A percentile compares a stretch with the other conserved stretches of the same genome.
Conservation (phyloP, 768 basidiomycete genomes). For the Amanita fuliginea region DNA sequence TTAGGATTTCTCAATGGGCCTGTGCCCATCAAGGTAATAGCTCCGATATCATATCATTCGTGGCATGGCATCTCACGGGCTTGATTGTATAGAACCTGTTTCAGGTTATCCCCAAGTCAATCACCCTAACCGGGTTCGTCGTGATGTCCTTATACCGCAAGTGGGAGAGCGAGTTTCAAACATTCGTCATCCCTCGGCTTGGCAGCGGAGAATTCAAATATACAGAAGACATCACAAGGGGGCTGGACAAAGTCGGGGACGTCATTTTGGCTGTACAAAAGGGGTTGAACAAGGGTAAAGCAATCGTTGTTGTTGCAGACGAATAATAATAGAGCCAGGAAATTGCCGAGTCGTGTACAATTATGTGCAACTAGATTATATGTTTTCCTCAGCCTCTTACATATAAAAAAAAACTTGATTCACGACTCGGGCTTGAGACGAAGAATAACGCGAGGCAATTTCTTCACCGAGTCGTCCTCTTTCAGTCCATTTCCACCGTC, state of each 20-base stretch:
- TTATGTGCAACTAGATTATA: too few relatives aligned
- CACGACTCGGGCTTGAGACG: conserved; percentile 31
- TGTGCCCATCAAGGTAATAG: conserved; percentile 16
- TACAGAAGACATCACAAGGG: conserved; percentile 31
- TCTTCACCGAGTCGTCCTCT: conserved; percentile 21
- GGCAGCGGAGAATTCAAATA: conserved; percentile 36
- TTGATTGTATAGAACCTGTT: conserved; percentile 24
- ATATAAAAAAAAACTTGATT: too few relatives aligned
- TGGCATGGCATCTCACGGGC: not conserved
- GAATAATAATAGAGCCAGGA: conserved; percentile 19
- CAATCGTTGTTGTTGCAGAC: conserved; percentile 23
- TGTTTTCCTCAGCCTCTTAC: too few relatives aligned
- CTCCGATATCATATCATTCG: not conserved
- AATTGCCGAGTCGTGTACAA: too few relatives aligned
- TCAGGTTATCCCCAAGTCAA: conserved; percentile 27
- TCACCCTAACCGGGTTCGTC: conserved; percentile 29
- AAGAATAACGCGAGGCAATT: conserved; percentile 42
- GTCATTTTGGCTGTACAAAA: conserved; percentile 22
- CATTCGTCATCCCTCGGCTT: conserved; percentile 26
- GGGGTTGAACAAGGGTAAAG: conserved; percentile 24
- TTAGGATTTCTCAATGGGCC: conserved; percentile 23
- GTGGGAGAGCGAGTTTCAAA: conserved; percentile 30
- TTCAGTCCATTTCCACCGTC: not conserved
- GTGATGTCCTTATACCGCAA: conserved; percentile 19
- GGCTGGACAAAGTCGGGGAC: conserved; percentile 30